phyloP scores from a whole-genome alignment of 2,329 filamentous ascomycete genomes.

The Nemania sp. region DNA sequence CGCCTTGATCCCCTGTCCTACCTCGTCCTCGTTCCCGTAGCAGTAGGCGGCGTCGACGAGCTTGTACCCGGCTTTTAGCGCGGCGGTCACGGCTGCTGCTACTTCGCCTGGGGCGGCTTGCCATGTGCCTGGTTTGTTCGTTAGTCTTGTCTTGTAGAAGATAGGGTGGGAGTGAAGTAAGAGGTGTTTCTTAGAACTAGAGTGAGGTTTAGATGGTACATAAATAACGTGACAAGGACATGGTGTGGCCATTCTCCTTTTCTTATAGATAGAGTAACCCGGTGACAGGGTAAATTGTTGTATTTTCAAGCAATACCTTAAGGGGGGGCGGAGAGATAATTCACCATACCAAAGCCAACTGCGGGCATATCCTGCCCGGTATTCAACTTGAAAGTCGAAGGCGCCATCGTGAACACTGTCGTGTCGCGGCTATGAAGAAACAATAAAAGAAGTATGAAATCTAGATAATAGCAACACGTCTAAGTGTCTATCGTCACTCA shows the following conservation, averaged over 20 bases:
- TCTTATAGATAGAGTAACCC: too few relatives aligned
- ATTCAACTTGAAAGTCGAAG: conserved; percentile 72
- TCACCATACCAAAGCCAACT: conserved; percentile 67
- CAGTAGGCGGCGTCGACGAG: conserved; percentile 80
- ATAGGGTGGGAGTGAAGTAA: neutral
- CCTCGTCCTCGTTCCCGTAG: conserved; percentile 85
- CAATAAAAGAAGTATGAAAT: conserved; percentile 11
- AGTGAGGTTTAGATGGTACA: neutral
- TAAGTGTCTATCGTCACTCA: neutral
- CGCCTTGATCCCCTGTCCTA: conserved; percentile 80
- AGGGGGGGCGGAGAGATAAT: neutral
- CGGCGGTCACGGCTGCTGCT: conserved; percentile 67
- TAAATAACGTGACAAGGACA: too few relatives aligned
- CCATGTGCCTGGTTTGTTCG: conserved; percentile 66
- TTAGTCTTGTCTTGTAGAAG: conserved; percentile 9
- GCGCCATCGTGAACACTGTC: conserved; percentile 59
- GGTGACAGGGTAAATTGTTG: neutral
- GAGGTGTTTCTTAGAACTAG: neutral
- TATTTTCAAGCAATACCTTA: neutral
- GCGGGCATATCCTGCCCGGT: conserved; percentile 72
- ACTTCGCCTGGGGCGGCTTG: conserved; percentile 71
- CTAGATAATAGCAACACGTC: conserved; percentile 1
- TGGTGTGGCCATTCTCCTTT: too few relatives aligned
- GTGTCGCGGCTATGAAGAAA: conserved; percentile 20
- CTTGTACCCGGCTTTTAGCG: conserved; percentile 68